Base-by-base conservation (phyloP, 805 yeast species). In the Starmerella powellii region DNA sequence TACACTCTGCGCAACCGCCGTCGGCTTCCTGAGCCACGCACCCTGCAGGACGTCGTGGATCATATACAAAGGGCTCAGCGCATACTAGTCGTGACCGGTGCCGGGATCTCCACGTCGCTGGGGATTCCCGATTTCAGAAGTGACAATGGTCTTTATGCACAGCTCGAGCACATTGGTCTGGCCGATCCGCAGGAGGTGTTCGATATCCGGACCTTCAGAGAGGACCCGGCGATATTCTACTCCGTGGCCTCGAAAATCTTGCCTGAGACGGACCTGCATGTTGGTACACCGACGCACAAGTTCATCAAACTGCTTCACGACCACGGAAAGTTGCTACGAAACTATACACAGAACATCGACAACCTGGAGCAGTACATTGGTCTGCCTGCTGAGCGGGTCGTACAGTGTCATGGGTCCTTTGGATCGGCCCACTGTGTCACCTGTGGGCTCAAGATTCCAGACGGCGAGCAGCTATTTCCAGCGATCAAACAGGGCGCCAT, bases 41-140 rank as follows among this genome's bases (percentile, higher is more conserved):
- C 79, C 0, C 53, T 83, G 2, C 80, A 76, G 10, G 74, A 77
- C 46, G 74, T 80, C 2, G 60, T 73, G 2, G 65, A 63, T 2
- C 70, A 71, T 29, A 65, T 87, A 18, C 50, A 64, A n/a, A 63
- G 62, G 6, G 73, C 91, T 0, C 56, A 68, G 12, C 78, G 74
- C 31, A 69, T 86, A 10, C 55, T 87, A 45, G 86, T 86, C 0
- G 59, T 86, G 18, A 83, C 95, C 0, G 96, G 96, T 13, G 96
- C 96, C 0, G 96, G 96, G 19, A 84, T 86, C 41, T 81, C 93
- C 28, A 85, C 95, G 2, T 75, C 85, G 1, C 63, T 85, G 41
- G 95, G 95, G 6, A 86, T 85, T 41, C 95, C 95, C 0, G 95
- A 85, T 62, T 85, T 86, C 63, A 71, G 96, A 57, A 84, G 95